Evolutionary conservation across 2,329 filamentous ascomycete species (phyloP).

Genomic region (Penicillium paneum): DNA sequence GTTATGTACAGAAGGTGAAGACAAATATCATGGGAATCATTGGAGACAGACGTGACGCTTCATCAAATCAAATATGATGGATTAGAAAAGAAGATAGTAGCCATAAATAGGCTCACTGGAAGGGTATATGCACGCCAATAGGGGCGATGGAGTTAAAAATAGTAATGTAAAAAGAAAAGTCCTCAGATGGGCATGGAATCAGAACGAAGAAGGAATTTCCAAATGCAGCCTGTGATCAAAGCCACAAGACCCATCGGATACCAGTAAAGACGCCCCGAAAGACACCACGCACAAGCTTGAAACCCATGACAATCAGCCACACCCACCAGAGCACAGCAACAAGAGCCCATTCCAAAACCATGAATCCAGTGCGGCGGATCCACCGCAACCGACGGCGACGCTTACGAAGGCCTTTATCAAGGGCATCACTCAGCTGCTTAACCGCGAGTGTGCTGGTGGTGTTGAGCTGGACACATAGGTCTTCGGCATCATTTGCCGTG

Average conservation of each 20-base stretch:
- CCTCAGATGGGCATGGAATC: neutral
- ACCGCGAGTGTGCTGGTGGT: slow-evolving; percentile 74
- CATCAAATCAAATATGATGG: slow-evolving; percentile 7
- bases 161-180: neutral
- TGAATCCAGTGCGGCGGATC: slow-evolving; percentile 72
- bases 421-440: slow-evolving; percentile 74
- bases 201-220: neutral
- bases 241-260: slow-evolving; percentile 80
- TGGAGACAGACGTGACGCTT: neutral
- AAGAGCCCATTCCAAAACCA: slow-evolving; percentile 80
- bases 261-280: slow-evolving; percentile 58
- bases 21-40: neutral
- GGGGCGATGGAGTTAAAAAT: neutral
- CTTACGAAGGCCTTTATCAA: slow-evolving; percentile 67
- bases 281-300: slow-evolving; percentile 62
- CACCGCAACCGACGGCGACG: slow-evolving; percentile 71
- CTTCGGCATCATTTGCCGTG: slow-evolving; percentile 75
- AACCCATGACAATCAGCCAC: slow-evolving; percentile 81
- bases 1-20: neutral
- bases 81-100: neutral
- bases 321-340: slow-evolving; percentile 92
- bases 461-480: slow-evolving; percentile 70
- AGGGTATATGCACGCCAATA: slow-evolving; percentile 20
- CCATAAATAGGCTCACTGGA: neutral
- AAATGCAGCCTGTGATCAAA: slow-evolving; percentile 46